phyloP scores from a whole-genome alignment of 2,329 filamentous ascomycete species.

The Botrytis aclada region DNA sequence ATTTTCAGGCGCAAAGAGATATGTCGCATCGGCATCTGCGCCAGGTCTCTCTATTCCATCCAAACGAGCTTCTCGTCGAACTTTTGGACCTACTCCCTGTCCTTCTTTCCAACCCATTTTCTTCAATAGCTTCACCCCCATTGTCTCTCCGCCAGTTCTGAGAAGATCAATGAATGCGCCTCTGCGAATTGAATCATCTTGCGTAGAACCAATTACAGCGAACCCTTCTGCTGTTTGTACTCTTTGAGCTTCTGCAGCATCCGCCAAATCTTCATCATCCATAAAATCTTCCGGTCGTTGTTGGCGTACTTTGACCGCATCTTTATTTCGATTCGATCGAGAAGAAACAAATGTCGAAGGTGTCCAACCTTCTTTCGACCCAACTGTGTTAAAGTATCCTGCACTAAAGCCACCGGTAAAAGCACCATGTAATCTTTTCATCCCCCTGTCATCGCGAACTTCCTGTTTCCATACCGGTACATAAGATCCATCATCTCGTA shows the following conservation, averaged over 20 bases:
- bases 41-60: slow-evolving; percentile 43
- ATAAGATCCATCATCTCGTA: slow-evolving; percentile 86
- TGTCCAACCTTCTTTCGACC: slow-evolving; percentile 97
- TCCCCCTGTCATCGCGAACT: slow-evolving; percentile 85
- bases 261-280: slow-evolving; percentile 93
- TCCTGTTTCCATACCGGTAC: slow-evolving; percentile 98
- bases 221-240: slow-evolving; percentile 73
- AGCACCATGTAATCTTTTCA: slow-evolving; percentile 88
- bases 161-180: slow-evolving; percentile 69
- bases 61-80: slow-evolving; percentile 70
- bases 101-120: slow-evolving; percentile 96
- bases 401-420: slow-evolving; percentile 97
- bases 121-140: slow-evolving; percentile 79
- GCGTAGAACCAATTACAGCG: slow-evolving; percentile 69
- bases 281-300: slow-evolving; percentile 88
- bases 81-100: slow-evolving; percentile 86
- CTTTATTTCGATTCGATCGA: slow-evolving; percentile 71
- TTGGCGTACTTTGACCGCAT: slow-evolving; percentile 50
- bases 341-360: slow-evolving; percentile 91
- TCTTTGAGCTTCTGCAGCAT: slow-evolving; percentile 73
- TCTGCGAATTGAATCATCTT: slow-evolving; percentile 49
- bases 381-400: slow-evolving; percentile 97
- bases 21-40: slow-evolving; percentile 45
- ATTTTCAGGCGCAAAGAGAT: slow-evolving; percentile 85
- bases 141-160: slow-evolving; percentile 70